phyloP scores from a whole-genome alignment of 169 alveolate species.

The Eimeria acervulina region DNA sequence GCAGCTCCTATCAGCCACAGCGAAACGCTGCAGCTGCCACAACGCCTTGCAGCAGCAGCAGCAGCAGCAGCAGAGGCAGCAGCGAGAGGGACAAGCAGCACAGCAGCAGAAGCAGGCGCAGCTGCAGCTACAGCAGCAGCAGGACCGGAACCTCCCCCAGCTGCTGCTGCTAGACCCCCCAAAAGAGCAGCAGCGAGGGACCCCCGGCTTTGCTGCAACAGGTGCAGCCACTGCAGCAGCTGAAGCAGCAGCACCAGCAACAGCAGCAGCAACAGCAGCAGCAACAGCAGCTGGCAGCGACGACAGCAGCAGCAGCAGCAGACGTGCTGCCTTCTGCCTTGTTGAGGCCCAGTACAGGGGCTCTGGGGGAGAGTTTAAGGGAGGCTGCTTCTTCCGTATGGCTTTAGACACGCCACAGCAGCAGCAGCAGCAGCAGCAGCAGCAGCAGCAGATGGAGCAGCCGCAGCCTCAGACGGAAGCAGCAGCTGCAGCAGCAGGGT shows the following conservation, averaged over 20 bases:
- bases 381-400: constrained; percentile 29
- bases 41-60: constrained; percentile 16
- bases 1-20: constrained; percentile 31
- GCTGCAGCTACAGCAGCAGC: not conserved
- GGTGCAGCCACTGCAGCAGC: not conserved
- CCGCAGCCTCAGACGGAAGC: not conserved
- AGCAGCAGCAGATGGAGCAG: constrained; percentile 18
- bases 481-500: not conserved
- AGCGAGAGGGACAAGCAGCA: constrained; percentile 3
- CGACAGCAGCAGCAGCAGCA: not conserved
- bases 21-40: constrained; percentile 26
- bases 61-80: constrained; percentile 39
- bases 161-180: not conserved
- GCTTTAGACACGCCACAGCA: not conserved
- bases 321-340: not conserved
- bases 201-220: too few species aligned
- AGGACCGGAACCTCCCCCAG: not conserved
- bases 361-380: not conserved
- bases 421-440: constrained; percentile 23
- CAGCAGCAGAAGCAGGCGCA: not conserved
- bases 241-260: not conserved
- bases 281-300: constrained; percentile 38
- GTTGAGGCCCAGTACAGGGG: not conserved
- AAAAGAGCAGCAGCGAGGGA: not conserved
- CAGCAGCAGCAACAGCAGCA: constrained; percentile 6